Percentiles rank a stretch among this genome's conserved stretches.
Evolutionary conservation across 192 early-diverging fungal species (phyloP).

Genomic region (Entomortierella lignicola): DNA sequence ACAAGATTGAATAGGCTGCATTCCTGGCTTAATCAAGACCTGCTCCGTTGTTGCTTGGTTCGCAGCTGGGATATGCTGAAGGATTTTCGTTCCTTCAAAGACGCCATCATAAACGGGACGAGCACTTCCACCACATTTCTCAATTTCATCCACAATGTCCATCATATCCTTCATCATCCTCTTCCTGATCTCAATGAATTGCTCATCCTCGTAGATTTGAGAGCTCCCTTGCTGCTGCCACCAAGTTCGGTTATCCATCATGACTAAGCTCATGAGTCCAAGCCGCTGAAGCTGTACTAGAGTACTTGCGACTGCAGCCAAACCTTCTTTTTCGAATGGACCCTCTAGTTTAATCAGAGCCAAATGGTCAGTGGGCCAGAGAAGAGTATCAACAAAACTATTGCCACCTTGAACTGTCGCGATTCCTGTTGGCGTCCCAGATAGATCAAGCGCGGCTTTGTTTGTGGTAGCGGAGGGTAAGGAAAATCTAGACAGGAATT

Average conservation of each 20-base stretch:
- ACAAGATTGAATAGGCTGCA: slow-evolving; percentile 68
- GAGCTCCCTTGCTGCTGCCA: slow-evolving; percentile 21
- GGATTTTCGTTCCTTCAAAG: slow-evolving; percentile 48
- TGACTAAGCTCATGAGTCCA: slow-evolving; percentile 71
- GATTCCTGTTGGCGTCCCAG: background rate
- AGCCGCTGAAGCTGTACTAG: slow-evolving; percentile 74
- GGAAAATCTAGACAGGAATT: slow-evolving; percentile 68
- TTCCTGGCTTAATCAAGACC: slow-evolving; percentile 50
- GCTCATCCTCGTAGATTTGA: background rate
- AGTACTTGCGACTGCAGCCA: slow-evolving; percentile 61
- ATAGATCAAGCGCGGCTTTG: background rate
- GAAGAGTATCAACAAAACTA: slow-evolving; percentile 57
- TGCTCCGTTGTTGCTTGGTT: slow-evolving; percentile 2
- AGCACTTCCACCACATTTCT: slow-evolving; percentile 76
- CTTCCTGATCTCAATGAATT: slow-evolving; percentile 30
- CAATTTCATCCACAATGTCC: slow-evolving; percentile 76
- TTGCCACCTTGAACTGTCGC: background rate
- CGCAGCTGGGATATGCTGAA: background rate
- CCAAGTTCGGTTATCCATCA: slow-evolving; percentile 70
- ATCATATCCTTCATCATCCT: slow-evolving; percentile 65
- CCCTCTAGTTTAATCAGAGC: slow-evolving; percentile 70
- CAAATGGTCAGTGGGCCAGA: slow-evolving; percentile 61
- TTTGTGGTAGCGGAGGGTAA: slow-evolving; percentile 8
- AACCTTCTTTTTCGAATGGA: slow-evolving; percentile 55
- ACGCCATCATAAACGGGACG: slow-evolving; percentile 76